Evolutionary conservation across 2,329 filamentous ascomycete species (phyloP).

Genomic region (Talaromyces verruculosus): DNA sequence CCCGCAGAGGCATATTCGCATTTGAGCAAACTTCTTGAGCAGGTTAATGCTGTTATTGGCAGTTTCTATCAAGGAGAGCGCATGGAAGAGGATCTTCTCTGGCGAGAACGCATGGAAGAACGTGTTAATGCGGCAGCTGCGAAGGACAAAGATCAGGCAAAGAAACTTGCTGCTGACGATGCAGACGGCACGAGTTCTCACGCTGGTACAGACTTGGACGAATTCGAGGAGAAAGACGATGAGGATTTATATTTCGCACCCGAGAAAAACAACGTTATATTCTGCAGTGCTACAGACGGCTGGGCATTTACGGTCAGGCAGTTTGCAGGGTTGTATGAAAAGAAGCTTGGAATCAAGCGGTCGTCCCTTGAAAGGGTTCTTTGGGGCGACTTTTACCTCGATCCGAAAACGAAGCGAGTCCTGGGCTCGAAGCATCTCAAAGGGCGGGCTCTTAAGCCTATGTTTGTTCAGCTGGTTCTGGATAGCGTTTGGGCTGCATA

Average conservation of each 20-base stretch:
- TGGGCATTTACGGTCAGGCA: slow-evolving; percentile 98
- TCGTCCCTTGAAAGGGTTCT: slow-evolving; percentile 85
- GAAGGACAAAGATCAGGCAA: slow-evolving; percentile 55
- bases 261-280: slow-evolving; percentile 98
- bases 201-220: slow-evolving; percentile 51
- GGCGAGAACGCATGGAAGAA: slow-evolving; percentile 90
- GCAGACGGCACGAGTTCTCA: slow-evolving; percentile 52
- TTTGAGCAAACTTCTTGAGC: slow-evolving; percentile 83
- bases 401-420: slow-evolving; percentile 95
- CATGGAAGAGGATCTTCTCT: slow-evolving; percentile 97
- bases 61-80: slow-evolving; percentile 97
- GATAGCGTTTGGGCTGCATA: slow-evolving; percentile 97
- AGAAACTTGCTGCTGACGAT: slow-evolving; percentile 37
- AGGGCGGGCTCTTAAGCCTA: slow-evolving; percentile 84
- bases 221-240: slow-evolving; percentile 88
- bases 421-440: slow-evolving; percentile 89
- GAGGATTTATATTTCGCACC: slow-evolving; percentile 98
- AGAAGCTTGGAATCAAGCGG: slow-evolving; percentile 93
- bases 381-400: slow-evolving; percentile 95
- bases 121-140: slow-evolving; percentile 69
- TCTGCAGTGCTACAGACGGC: slow-evolving; percentile 95
- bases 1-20: slow-evolving; percentile 87
- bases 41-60: slow-evolving; percentile 94
- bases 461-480: slow-evolving; percentile 95
- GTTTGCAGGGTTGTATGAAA: slow-evolving; percentile 90